phyloP scores from a whole-genome alignment of 768 basidiomycete genomes.

The Amanita rimosa region DNA sequence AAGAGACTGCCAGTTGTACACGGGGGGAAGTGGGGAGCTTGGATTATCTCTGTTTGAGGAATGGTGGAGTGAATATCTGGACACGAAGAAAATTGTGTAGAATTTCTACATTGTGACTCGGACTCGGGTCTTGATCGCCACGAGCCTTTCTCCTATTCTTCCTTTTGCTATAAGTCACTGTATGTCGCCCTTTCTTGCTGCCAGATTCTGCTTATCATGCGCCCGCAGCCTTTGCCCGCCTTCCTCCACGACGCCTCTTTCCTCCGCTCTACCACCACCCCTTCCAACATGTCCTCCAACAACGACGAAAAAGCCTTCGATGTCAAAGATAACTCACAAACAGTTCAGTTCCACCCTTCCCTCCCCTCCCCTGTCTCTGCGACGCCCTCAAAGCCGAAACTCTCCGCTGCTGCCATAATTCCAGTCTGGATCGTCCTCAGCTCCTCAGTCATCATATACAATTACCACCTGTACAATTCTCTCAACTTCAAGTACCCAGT shows the following conservation, averaged over 20 bases:
- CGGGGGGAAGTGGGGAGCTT: constrained; percentile 60
- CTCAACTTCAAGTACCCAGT: constrained; percentile 84
- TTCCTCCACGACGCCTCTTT: neutral
- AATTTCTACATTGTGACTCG: too few relatives aligned
- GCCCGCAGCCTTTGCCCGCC: neutral
- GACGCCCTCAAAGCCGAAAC: constrained; percentile 34
- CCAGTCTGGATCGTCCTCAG: constrained; percentile 90
- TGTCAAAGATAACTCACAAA: neutral
- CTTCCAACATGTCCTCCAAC: neutral
- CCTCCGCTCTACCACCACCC: neutral
- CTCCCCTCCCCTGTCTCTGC: constrained; percentile 53
- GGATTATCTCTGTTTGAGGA: constrained; percentile 63
- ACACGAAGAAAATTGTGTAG: neutral
- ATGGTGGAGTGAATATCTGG: constrained; percentile 60
- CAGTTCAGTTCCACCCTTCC: constrained; percentile 8
- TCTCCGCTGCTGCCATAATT: constrained; percentile 64
- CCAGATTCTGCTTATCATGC: neutral
- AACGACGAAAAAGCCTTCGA: constrained; percentile 6
- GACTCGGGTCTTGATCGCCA: neutral
- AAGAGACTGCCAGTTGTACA: constrained; percentile 69
- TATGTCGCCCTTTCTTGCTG: neutral
- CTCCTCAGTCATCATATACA: constrained; percentile 91
- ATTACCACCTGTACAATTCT: constrained; percentile 81
- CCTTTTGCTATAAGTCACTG: neutral
- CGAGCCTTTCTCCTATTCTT: neutral